Evolutionary conservation across 2,329 filamentous ascomycete genomes (phyloP).

Genomic region (Fusarium tuaranense): DNA sequence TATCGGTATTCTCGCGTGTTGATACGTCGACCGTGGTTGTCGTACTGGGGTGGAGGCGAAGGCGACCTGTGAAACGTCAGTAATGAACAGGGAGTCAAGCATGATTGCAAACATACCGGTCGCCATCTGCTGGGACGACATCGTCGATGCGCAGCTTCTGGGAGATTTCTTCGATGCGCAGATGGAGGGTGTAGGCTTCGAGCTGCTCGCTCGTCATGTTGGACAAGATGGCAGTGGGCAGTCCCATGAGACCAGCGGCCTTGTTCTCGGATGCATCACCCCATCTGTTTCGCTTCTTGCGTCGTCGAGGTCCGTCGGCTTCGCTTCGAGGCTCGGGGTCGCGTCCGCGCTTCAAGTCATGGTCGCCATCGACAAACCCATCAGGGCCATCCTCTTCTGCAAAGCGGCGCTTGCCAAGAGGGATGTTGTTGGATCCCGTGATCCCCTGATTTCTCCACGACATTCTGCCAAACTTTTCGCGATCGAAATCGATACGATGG

Average conservation of each 20-base stretch:
- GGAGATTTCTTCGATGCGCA: constrained; percentile 98
- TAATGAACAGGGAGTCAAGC: background rate
- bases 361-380: constrained; percentile 52
- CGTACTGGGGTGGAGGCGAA: constrained; percentile 95
- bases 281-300: constrained; percentile 99
- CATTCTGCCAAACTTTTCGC: constrained; percentile 56
- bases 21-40: constrained; percentile 99
- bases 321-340: constrained; percentile 83
- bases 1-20: constrained; percentile 99
- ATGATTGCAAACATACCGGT: constrained; percentile 74
- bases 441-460: constrained; percentile 83
- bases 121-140: constrained; percentile 95
- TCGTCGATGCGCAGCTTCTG: constrained; percentile 99
- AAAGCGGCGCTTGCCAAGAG: constrained; percentile 87
- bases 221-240: constrained; percentile 94
- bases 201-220: constrained; percentile 99
- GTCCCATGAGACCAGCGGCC: constrained; percentile 95
- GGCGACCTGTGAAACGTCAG: constrained; percentile 75
- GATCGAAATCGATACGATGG: constrained; percentile 10
- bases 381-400: constrained; percentile 65
- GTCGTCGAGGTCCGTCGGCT: constrained; percentile 82
- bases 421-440: constrained; percentile 98
- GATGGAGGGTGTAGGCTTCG: constrained; percentile 94
- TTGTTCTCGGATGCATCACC: constrained; percentile 98
- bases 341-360: constrained; percentile 85